Evolutionary conservation across 495 filamentous ascomycete species (phyloP).

Genomic region (Aspergillus mulundensis): DNA sequence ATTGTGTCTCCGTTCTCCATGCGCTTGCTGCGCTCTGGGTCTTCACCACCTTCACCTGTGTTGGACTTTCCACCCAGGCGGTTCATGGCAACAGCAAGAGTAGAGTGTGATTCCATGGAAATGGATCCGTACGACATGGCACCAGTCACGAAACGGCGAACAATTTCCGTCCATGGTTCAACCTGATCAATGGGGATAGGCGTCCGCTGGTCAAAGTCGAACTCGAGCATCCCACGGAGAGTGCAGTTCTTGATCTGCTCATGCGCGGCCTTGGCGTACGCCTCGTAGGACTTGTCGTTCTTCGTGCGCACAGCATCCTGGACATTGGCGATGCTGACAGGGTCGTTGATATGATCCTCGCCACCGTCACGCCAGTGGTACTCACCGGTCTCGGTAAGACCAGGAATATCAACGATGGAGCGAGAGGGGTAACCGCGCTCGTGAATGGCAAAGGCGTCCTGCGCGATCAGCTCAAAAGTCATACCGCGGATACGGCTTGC

Average conservation of each 20-base stretch:
- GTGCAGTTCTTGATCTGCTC: conserved; percentile 99
- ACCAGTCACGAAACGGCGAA: conserved; percentile 96
- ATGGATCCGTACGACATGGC: conserved; percentile 99
- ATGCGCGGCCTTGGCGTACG: conserved; percentile 90
- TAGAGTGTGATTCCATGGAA: conserved; percentile 99
- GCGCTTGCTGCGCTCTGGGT: conserved; percentile 82
- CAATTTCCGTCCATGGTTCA: conserved; percentile 98
- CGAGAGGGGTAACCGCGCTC: conserved; percentile 91
- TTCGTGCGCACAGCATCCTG: conserved; percentile 97
- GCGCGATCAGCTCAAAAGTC: conserved; percentile 92
- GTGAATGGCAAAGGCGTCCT: conserved; percentile 95
- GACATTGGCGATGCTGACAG: conserved; percentile 91
- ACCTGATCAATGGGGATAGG: conserved; percentile 97
- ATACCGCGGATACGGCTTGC: conserved; percentile 94
- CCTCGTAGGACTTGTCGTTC: conserved; percentile 99
- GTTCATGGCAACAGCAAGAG: conserved; percentile 97
- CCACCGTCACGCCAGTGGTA: conserved; percentile 99
- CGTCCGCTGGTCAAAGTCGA: conserved; percentile 85
- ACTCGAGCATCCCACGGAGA: conserved; percentile 92
- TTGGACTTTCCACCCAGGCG: conserved; percentile 97
- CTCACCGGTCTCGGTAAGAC: conserved; percentile 90
- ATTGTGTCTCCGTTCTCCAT: conserved; percentile 96
- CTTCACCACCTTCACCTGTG: conserved; percentile 97
- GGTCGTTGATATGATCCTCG: conserved; percentile 97
- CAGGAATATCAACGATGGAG: conserved; percentile 71